Evolutionary conservation across 352 stramenopile species (phyloP), one percentile per base, ranked within the genome.

Genomic region (Globisporangium solare): DNA sequence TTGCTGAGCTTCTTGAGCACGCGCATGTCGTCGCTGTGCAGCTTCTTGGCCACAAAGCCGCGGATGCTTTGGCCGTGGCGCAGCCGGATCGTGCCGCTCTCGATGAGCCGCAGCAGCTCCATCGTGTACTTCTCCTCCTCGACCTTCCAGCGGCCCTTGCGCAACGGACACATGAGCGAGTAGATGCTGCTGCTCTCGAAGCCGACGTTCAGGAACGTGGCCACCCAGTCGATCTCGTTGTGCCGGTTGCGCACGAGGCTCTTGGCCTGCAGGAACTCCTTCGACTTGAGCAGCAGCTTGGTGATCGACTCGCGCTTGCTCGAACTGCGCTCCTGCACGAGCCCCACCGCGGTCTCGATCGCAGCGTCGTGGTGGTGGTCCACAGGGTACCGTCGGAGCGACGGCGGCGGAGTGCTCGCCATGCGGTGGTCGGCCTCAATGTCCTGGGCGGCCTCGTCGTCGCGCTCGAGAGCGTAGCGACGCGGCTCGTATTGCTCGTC

Each of bases 1-100:
- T 90, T 92, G 72, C 72, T 88, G 7, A 92, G 62, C 63, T 92
- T 92, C 67, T 92, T 92, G 49, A 92, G 71, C 54, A 90, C 82
- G 17, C 82, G 82, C 82, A 92, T 89, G 60, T 89, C 79, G 47
- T 92, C 79, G 41, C 79, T 90, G 63, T 92, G 79, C 27, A 90
- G 64, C 54, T 86, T 89, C 53, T 89, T 78, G 32, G 79, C 76
- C 47, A 92, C 74, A 62, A 86, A 92, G 0, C 70, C 71, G 7
- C 82, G 82, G 47, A 92, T 81, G 50, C 73, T 88, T 63, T 90
- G 77, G 27, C 78, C 75, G 18, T 84, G 74, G 15, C 73, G 67
- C 11, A 92, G 64, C 0, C 75, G 64, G 32, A 92, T 84, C 10
- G 64, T 71, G 12, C 78, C 80, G 49, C 64, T 83, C 50, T 89